A percentile compares a stretch with the other conserved stretches of the same genome.
These are phyloP conservation scores for Auricularia sp. DNA, from an alignment of 768 basidiomycete genomes.

Conservation along the genomic window DNA sequence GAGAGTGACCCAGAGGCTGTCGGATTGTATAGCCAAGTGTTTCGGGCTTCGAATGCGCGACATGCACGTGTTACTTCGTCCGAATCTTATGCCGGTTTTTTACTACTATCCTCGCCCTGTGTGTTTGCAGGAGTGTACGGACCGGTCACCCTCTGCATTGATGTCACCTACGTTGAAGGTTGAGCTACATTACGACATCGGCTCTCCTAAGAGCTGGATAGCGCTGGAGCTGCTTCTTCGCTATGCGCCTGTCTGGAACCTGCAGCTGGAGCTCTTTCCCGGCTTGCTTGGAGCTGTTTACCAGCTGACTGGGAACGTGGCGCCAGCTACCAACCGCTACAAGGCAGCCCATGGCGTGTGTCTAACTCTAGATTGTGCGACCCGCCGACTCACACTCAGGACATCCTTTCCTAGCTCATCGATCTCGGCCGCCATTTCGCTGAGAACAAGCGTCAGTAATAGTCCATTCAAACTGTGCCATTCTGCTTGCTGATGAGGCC, in stretches of 20 bases:
- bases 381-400: neutral
- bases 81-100: too few species aligned
- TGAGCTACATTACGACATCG: conserved; percentile 3
- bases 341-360: neutral
- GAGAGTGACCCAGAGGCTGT: too few species aligned
- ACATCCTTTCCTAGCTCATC: neutral
- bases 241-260: conserved; percentile 5
- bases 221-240: conserved; percentile 6
- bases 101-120: too few species aligned
- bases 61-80: too few species aligned
- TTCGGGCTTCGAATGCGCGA: too few species aligned
- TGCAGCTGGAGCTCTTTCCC: neutral
- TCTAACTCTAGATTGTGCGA: too few species aligned
- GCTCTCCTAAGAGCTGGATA: conserved; percentile 4
- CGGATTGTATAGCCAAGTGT: too few species aligned
- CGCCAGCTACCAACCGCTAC: neutral
- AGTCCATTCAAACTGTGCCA: neutral
- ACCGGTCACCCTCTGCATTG: neutral
- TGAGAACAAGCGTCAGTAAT: neutral
- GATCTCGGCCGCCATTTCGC: neutral
- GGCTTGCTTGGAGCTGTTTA: conserved; percentile 1
- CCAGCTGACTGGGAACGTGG: conserved; percentile 2
- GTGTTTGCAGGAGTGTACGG: too few species aligned
- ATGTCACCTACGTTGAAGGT: neutral
- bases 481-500: neutral